phyloP scores from a whole-genome alignment of 129 eudicot species.

The Centaurea solstitialis region DNA sequence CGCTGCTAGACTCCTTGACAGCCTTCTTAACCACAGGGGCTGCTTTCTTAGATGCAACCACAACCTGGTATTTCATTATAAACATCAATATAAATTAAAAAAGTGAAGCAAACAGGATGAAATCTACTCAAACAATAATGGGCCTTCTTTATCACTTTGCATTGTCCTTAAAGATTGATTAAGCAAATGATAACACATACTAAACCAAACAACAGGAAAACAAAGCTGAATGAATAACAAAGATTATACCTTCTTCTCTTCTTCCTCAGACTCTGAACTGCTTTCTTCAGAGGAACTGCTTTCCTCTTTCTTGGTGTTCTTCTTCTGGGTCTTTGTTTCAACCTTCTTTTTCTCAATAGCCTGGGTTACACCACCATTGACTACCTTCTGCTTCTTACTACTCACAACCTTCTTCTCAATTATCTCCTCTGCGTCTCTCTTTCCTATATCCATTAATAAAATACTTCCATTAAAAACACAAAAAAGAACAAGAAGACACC shows the following conservation, averaged over 20 bases:
- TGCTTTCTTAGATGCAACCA: conserved; percentile 27
- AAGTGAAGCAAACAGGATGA: background rate
- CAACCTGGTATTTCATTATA: background rate
- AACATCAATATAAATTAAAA: background rate
- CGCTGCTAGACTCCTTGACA: conserved; percentile 36
- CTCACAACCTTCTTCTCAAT: conserved; percentile 31
- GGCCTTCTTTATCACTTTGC: background rate
- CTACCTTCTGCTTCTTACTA: conserved; percentile 35
- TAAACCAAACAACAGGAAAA: background rate
- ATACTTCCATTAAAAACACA: background rate
- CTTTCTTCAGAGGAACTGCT: conserved; percentile 19
- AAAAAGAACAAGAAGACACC: background rate
- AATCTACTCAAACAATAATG: background rate
- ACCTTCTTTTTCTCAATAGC: conserved; percentile 37
- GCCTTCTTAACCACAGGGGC: conserved; percentile 37
- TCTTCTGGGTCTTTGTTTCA: conserved; percentile 20
- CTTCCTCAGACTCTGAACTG: conserved; percentile 37
- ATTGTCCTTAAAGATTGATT: background rate
- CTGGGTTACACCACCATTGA: conserved; percentile 25
- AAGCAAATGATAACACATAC: background rate
- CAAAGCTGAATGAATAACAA: background rate
- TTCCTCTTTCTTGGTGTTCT: conserved; percentile 25
- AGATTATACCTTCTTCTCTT: conserved; percentile 24
- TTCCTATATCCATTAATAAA: conserved; percentile 11
- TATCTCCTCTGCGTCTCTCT: conserved; percentile 39